Conservation (phyloP, 1,139 yeast genomes). For the Geotrichum bryndzae region DNA sequence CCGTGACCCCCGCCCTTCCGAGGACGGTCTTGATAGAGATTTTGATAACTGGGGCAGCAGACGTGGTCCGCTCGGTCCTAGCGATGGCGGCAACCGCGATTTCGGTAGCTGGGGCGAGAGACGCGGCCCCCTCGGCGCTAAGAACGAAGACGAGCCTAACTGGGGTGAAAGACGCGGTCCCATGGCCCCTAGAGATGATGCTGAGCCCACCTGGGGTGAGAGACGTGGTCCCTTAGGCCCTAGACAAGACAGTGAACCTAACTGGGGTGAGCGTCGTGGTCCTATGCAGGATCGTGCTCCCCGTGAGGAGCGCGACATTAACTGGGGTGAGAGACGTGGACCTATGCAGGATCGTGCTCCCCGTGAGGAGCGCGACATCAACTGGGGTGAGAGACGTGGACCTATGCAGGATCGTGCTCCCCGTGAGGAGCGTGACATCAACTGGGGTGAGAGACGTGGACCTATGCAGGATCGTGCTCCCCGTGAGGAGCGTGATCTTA, state of each 20-base stretch:
- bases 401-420: conserved; percentile 32
- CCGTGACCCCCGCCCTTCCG: conserved; percentile 19
- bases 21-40: conserved; percentile 27
- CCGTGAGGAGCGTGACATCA: conserved; percentile 34
- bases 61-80: conserved; percentile 35
- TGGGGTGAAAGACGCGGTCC: conserved; percentile 24
- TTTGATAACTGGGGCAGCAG: conserved; percentile 31
- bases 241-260: conserved; percentile 18
- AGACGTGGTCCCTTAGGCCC: conserved; percentile 34
- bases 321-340: conserved; percentile 22
- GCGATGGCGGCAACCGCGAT: conserved; percentile 35
- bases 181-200: conserved; percentile 38
- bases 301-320: conserved; percentile 35
- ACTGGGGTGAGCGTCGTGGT: conserved; percentile 31
- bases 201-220: conserved; percentile 30
- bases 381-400: conserved; percentile 31
- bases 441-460: conserved; percentile 22
- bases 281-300: conserved; percentile 26
- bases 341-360: conserved; percentile 35
- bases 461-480: conserved; percentile 38
- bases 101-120: conserved; percentile 40
- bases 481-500: conserved; percentile 31
- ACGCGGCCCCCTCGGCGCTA: conserved; percentile 1
- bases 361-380: conserved; percentile 25
- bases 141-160: conserved; percentile 2